Conservation (phyloP, 768 basidiomycete species). For the Russula sp. region DNA sequence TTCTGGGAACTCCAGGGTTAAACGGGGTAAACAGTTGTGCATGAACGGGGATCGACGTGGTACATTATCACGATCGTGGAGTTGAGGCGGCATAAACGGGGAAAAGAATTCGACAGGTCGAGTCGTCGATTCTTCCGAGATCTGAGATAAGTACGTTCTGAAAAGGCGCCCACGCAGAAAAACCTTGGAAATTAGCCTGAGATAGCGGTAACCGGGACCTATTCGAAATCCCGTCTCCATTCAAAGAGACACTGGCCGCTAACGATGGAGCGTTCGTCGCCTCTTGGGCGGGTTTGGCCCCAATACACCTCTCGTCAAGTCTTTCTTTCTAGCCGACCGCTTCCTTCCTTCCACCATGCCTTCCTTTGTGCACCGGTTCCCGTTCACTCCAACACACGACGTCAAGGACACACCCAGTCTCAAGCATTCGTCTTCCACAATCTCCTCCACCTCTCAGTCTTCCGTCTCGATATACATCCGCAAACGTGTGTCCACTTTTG, state of each 20-base stretch:
- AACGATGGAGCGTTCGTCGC: not conserved
- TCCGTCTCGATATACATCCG: constrained; percentile 4
- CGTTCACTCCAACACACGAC: not conserved
- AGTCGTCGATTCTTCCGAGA: not conserved
- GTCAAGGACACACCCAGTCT: constrained; percentile 1
- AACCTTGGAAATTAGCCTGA: too few species aligned
- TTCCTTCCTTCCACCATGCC: not conserved
- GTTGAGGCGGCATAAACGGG: not conserved
- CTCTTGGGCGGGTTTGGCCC: not conserved
- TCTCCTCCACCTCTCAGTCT: constrained; percentile 11
- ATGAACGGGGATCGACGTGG: too few species aligned
- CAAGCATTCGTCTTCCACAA: constrained; percentile 11
- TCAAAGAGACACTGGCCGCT: not conserved
- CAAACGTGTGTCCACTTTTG: not conserved
- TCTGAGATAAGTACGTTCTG: not conserved
- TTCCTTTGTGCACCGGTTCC: not conserved
- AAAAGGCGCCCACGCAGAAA: not conserved
- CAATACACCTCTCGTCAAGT: not conserved
- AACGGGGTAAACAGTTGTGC: not conserved
- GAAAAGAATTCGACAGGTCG: not conserved
- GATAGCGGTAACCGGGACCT: too few species aligned
- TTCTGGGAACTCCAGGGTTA: not conserved
- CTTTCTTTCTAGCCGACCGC: not conserved
- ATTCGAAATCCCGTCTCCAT: not conserved
- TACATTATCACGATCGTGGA: too few species aligned